A percentile compares a stretch with the other conserved stretches of the same genome.
Conservation (phyloP, 225 moss, liverwort and hornwort species). For the Polytrichum commune region DNA sequence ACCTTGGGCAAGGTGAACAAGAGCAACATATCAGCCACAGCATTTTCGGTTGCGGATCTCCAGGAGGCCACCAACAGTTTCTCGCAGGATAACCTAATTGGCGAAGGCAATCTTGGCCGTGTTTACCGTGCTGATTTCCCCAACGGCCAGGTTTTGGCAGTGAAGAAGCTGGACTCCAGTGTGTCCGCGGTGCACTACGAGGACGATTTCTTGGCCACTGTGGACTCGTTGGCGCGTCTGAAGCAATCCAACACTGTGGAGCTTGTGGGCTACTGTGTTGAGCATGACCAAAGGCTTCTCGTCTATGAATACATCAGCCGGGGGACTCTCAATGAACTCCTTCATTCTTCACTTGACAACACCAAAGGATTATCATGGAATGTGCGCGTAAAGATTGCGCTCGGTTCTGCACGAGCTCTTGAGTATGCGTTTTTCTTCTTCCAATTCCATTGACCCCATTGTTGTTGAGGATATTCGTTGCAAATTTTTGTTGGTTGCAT, state of each 20-base stretch:
- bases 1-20: slow-evolving; percentile 41
- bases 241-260: slow-evolving; percentile 62
- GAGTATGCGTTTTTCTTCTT: slow-evolving; percentile 34
- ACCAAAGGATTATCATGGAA: slow-evolving; percentile 63
- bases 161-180: slow-evolving; percentile 60
- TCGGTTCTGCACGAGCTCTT: slow-evolving; percentile 66
- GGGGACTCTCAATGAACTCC: slow-evolving; percentile 56
- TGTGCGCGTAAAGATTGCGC: slow-evolving; percentile 62
- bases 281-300: slow-evolving; percentile 62
- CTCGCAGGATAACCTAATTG: slow-evolving; percentile 52
- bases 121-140: slow-evolving; percentile 67
- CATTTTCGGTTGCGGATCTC: slow-evolving; percentile 66
- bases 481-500: no score
- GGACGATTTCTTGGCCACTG: slow-evolving; percentile 50
- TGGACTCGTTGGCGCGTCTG: slow-evolving; percentile 45
- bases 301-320: slow-evolving; percentile 55
- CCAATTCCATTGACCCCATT: not conserved
- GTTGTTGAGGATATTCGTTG: no score
- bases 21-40: slow-evolving; percentile 50
- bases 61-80: slow-evolving; percentile 70
- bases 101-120: slow-evolving; percentile 60
- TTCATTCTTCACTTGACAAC: slow-evolving; percentile 37
- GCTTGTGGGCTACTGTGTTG: slow-evolving; percentile 75
- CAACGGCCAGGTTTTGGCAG: slow-evolving; percentile 59
- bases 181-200: slow-evolving; percentile 63